These are phyloP conservation scores for Scutellaria barbata DNA, from an alignment of 257 asterid species.

Conservation along the genomic window DNA sequence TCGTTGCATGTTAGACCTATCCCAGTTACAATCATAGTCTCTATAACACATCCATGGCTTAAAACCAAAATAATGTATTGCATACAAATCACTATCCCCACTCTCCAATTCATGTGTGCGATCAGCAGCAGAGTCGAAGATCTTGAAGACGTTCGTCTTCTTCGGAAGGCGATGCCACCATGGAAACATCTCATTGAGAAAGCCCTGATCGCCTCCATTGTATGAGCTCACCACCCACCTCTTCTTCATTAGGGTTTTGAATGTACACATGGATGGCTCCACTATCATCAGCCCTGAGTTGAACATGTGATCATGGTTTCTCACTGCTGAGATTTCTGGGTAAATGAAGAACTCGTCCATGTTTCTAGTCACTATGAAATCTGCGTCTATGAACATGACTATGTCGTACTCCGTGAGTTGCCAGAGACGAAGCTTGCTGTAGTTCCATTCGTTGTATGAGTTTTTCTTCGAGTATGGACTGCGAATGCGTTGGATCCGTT, in stretches of 20 bases:
- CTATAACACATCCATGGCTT: constrained; percentile 84
- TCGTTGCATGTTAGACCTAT: constrained; percentile 27
- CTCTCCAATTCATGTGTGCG: not conserved
- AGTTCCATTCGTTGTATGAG: constrained; percentile 77
- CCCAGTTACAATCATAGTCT: constrained; percentile 89
- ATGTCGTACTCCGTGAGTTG: constrained; percentile 64
- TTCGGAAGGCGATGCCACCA: constrained; percentile 86
- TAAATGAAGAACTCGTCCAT: constrained; percentile 56
- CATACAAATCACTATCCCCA: constrained; percentile 28
- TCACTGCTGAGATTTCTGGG: constrained; percentile 61
- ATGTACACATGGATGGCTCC: constrained; percentile 73
- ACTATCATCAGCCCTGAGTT: constrained; percentile 77
- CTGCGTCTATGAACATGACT: constrained; percentile 76
- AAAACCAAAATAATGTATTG: constrained; percentile 70
- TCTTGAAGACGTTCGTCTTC: constrained; percentile 52
- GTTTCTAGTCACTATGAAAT: constrained; percentile 53
- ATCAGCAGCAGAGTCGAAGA: constrained; percentile 29
- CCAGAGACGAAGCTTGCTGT: constrained; percentile 84
- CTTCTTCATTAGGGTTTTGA: constrained; percentile 54
- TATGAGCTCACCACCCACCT: constrained; percentile 53
- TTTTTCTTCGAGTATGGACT: constrained; percentile 51
- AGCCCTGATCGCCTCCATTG: constrained; percentile 85
- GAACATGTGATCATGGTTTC: constrained; percentile 51
- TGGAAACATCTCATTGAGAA: constrained; percentile 66
- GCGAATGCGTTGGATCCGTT: constrained; percentile 50